Evolutionary conservation across 768 basidiomycete species (phyloP), one percentile per base, ranked within the genome.

Genomic region (Melanogaster broomeanus): DNA sequence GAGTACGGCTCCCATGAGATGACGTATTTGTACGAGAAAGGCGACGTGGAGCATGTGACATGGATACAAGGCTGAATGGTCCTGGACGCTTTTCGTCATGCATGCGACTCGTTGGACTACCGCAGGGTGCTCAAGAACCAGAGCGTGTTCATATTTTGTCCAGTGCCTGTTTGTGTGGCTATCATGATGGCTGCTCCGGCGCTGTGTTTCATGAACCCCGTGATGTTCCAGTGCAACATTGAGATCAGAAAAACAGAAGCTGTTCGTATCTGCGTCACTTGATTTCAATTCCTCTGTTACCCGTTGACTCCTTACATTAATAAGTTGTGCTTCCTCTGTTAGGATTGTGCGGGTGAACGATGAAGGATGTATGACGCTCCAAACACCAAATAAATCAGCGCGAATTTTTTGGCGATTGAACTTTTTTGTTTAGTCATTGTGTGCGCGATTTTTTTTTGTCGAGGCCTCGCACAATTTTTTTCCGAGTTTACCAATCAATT

Each of bases 221-320:
- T 74, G 8, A 88, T 98, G 80, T 84, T 98, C 70, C 79, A 87
- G 58, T 71, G 79, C 61, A 95, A 97, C 66, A 85, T 97, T 66
- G 98, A 99, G 74, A 99, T 99, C 55, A 82, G 95, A 52, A 94
- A 93, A 66, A 93, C 93, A 1, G 82, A 86, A 58, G 93, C 96
- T 42, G 93, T 94, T 2, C 2, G 73, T 58, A 95, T 93, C 63
- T 49, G 86, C 72, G 6, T 18, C 42, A 22, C 41, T 19, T 1
- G 10, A 8, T 15, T 41, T 13, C 30, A 19, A 21, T 50, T 19
- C 25, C 21, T 4, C 15, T 15, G 12, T 31, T n/a, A 40, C 59
- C 18, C 72, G 65, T 42, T n/a, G n/a, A n/a, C n/a, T n/a, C n/a
- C n/a, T n/a, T n/a, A n/a, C n/a, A n/a, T n/a, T n/a, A n/a, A n/a